Conservation (phyloP, 805 yeast genomes). For the Wickerhamomyces chambardii region DNA sequence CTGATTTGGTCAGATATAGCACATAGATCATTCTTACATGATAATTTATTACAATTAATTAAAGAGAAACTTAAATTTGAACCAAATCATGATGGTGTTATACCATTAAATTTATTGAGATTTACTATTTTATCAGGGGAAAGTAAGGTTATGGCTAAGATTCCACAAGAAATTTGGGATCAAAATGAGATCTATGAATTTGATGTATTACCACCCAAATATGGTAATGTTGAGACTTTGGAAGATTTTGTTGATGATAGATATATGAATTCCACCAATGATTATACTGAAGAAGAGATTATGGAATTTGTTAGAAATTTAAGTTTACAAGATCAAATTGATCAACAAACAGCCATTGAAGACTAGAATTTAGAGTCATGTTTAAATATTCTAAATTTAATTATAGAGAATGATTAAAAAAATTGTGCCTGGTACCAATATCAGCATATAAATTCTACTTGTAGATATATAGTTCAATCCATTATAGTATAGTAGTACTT, state of each 20-base stretch:
- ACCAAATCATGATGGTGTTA: constrained; percentile 14
- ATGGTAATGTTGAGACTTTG: constrained; percentile 29
- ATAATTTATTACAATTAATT: constrained; percentile 24
- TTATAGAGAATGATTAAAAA: too few relatives aligned
- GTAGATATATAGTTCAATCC: too few relatives aligned
- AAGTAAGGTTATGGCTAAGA: constrained; percentile 57
- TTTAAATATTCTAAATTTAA: too few relatives aligned
- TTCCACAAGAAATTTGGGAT: constrained; percentile 56
- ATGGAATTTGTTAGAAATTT: constrained; percentile 17
- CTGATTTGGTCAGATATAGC: constrained; percentile 42
- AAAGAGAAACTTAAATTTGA: constrained; percentile 5
- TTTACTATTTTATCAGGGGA: constrained; percentile 68
- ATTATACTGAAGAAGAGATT: constrained; percentile 13
- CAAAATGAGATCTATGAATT: constrained; percentile 56
- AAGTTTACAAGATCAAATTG: constrained; percentile 15
- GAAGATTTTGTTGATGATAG: constrained; percentile 23
- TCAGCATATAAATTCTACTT: too few relatives aligned
- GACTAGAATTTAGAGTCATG: too few relatives aligned
- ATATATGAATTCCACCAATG: constrained; percentile 10
- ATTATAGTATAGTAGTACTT: too few relatives aligned
- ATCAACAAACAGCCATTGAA: background rate
- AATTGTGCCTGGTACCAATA: too few relatives aligned
- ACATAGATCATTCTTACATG: constrained; percentile 37
- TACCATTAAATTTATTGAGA: constrained; percentile 57
- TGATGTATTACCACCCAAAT: constrained; percentile 62